Evolutionary conservation across 257 asterid species (phyloP), one percentile per base, ranked within the genome.

Genomic region (Gentiana dahurica): DNA sequence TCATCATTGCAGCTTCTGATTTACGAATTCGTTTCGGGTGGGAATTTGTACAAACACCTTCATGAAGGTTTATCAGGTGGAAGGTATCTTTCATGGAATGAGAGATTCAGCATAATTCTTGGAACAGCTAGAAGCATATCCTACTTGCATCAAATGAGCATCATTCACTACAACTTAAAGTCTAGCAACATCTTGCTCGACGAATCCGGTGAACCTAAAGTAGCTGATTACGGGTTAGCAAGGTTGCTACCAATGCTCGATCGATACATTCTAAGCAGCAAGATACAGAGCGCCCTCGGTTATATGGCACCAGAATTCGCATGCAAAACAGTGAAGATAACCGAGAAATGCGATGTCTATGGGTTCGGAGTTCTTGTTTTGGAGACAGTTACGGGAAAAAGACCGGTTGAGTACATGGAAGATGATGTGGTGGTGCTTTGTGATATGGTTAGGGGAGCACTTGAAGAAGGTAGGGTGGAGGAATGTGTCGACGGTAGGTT

Each of bases 261-360:
- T 59, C 86, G 87, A 33, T 84, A 76, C 49, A 73, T 81, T 51
- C 65, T 87, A 34, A 87, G 96, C 69, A 82, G 92, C 81, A 87
- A 87, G 77, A 73, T 84, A 49, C 95, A 87, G 74, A 87, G 95
- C 33, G 95, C 95, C 4, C 79, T 87, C 3, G 95, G 95, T 51
- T 84, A 87, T 70, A 81, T 84, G 89, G 95, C 91, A 38, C 95
- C 95, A 2, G 95, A 87, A 65, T 87, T 84, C 12, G 91, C 91
- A 2, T 87, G 95, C 62, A 86, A 84, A 36, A 84, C 88, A 0
- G 94, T 87, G 57, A 87, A 81, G 67, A 87, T 87, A 61, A 84
- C 94, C 4, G 94, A 87, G 60, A 87, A 87, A 66, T 87, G 94
- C 50, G 95, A 86, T 65, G 88, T 86, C 4, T 86, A 86, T 38